Evolutionary conservation across 2,329 filamentous ascomycete genomes (phyloP), one percentile per base, ranked within the genome.

Genomic region (Phaeophleospora eucalypticola): DNA sequence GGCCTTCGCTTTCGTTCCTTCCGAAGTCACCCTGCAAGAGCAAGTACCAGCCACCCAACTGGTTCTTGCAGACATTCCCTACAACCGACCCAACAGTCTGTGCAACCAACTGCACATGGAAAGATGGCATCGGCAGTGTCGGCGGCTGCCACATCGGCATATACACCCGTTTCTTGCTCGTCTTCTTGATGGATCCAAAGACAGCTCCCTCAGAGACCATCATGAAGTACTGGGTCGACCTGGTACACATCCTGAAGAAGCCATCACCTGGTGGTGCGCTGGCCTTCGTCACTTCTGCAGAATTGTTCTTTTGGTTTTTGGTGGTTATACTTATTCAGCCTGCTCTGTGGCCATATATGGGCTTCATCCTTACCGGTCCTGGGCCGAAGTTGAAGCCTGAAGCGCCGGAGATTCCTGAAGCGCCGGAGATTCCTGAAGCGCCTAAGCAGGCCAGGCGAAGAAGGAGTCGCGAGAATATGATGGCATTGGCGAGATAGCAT

Each of bases 61-160:
- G 89, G 88, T 94, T 91, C 58, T 76, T 94, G 0, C 88, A 94
- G 65, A 86, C 85, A 0, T 93, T 94, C 68, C 88, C 89, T 4
- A 86, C 88, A 0, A 66, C 72, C 2, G 83, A 90, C 54, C 80
- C 84, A 0, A 83, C 81, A 17, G 76, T 94, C 36, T 89, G 84
- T 53, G 84, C 83, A 51, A 89, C 87, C 68, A 94, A 94, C 68
- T 84, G 84, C 72, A 93, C 87, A 0, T 94, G 90, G 57, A 72
- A 89, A 46, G 82, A 85, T 43, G 87, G 83, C 3, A 90, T 93
- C 48, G 87, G 87, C 1, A 86, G 84, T 0, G 86, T 91, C 2
- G 85, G 87, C 0, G 89, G 91, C 65, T 90, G 86, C 76, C 88
- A 94, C 60, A 91, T 94, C 35, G 89, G 88, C 4, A 90, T 94